These are phyloP conservation scores for Sugiyamaella sp. DNA, from an alignment of 1,139 yeast species.

Conservation along the genomic window DNA sequence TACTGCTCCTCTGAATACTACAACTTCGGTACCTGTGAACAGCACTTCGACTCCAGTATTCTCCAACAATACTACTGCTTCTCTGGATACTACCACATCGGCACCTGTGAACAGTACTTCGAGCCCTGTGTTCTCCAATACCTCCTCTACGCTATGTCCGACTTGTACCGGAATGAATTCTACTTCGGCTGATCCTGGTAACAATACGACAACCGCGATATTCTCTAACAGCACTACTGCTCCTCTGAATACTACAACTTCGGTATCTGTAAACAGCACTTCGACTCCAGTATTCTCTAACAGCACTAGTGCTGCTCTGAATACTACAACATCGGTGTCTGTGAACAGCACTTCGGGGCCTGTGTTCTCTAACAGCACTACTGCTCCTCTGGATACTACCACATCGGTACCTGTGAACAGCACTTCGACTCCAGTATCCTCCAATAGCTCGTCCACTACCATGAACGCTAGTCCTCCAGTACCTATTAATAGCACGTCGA, in stretches of 20 bases:
- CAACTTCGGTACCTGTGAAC: neutral
- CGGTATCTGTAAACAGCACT: neutral
- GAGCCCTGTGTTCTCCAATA: neutral
- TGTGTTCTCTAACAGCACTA: neutral
- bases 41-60: neutral
- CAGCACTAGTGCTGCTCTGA: neutral
- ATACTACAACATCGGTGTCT: neutral
- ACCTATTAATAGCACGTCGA: too few species aligned
- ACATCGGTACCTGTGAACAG: neutral
- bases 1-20: neutral
- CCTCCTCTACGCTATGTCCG: neutral
- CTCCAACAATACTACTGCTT: conserved; percentile 5
- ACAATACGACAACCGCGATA: neutral
- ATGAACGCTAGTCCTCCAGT: neutral
- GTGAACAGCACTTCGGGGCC: neutral
- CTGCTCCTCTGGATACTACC: neutral
- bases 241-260: neutral
- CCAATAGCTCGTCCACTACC: neutral
- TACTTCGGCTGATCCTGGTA: neutral
- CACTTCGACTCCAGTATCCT: neutral
- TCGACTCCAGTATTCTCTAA: neutral
- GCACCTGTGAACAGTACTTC: neutral
- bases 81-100: conserved; percentile 10
- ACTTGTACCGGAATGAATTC: conserved; percentile 7
- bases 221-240: neutral